Percentiles rank a stretch among this genome's conserved stretches.
Evolutionary conservation across 2,329 filamentous ascomycete species (phyloP).

Genomic region (Aspergillus vadensis): DNA sequence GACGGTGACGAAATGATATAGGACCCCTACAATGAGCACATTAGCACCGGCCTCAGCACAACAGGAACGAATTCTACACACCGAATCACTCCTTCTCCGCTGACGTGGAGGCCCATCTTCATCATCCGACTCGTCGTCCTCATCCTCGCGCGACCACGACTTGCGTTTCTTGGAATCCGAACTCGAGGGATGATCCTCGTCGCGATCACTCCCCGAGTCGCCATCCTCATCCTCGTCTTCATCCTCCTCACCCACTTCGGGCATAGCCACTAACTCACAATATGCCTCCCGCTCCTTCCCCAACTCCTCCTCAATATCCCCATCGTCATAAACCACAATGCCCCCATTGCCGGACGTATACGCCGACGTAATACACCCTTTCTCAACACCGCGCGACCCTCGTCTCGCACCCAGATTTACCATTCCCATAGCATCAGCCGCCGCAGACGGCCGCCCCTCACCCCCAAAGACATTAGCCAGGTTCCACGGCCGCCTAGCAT

Average conservation of each 20-base stretch:
- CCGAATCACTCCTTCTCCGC: constrained; percentile 83
- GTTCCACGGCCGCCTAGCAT: constrained; percentile 92
- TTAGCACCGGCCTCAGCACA: constrained; percentile 11
- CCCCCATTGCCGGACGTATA: constrained; percentile 82
- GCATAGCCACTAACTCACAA: constrained; percentile 84
- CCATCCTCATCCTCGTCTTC: constrained; percentile 65
- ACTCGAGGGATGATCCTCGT: constrained; percentile 50
- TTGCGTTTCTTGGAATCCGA: constrained; percentile 67
- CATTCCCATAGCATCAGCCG: constrained; percentile 53
- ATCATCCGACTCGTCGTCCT: constrained; percentile 67
- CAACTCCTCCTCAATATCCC: constrained; percentile 86
- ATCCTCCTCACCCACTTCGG: constrained; percentile 76
- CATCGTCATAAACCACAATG: constrained; percentile 92
- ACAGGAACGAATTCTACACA: constrained; percentile 43
- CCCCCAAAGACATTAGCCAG: constrained; percentile 89
- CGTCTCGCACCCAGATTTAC: constrained; percentile 46
- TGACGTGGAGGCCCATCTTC: constrained; percentile 76
- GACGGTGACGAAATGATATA: constrained; percentile 45
- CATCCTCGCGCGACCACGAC: constrained; percentile 71
- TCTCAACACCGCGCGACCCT: constrained; percentile 67
- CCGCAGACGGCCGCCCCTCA: constrained; percentile 48
- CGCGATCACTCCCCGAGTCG: constrained; percentile 60
- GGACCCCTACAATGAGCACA: constrained; percentile 32
- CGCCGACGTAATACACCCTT: constrained; percentile 68
- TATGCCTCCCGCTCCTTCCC: constrained; percentile 76